These are phyloP conservation scores for Pichia sp. DNA, from an alignment of 1,139 yeast species.

Conservation along the genomic window DNA sequence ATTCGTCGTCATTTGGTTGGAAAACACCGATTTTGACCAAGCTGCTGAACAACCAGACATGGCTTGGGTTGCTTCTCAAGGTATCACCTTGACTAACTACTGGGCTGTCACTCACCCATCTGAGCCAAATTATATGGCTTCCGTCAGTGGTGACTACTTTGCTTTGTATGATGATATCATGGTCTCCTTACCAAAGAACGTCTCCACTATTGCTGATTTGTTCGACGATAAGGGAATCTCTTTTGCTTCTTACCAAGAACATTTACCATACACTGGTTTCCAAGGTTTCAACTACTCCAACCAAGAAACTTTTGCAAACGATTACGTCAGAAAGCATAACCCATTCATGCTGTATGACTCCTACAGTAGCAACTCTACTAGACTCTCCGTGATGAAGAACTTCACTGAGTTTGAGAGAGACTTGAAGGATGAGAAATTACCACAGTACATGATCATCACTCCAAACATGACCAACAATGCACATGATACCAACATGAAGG, in stretches of 20 bases:
- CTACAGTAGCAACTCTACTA: slow-evolving; percentile 27
- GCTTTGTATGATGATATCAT: slow-evolving; percentile 38
- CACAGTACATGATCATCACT: slow-evolving; percentile 43
- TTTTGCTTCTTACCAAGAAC: slow-evolving; percentile 46
- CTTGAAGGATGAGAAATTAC: slow-evolving; percentile 31
- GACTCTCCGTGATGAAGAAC: slow-evolving; percentile 37
- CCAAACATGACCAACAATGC: slow-evolving; percentile 47
- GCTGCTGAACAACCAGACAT: slow-evolving; percentile 37
- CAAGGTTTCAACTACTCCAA: slow-evolving; percentile 38
- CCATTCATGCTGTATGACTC: slow-evolving; percentile 37
- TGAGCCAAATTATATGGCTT: slow-evolving; percentile 43
- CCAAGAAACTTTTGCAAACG: slow-evolving; percentile 35
- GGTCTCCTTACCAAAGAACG: slow-evolving; percentile 34
- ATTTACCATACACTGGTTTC: slow-evolving; percentile 42
- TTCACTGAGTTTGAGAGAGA: slow-evolving; percentile 37
- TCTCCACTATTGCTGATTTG: slow-evolving; percentile 40
- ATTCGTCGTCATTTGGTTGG: slow-evolving; percentile 39
- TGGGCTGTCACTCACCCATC: slow-evolving; percentile 45
- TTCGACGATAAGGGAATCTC: slow-evolving; percentile 36
- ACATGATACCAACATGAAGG: slow-evolving; percentile 37
- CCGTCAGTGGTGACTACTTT: slow-evolving; percentile 43
- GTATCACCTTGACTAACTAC: slow-evolving; percentile 39
- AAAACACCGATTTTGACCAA: slow-evolving; percentile 43
- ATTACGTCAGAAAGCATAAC: slow-evolving; percentile 44
- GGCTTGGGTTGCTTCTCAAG: slow-evolving; percentile 33